A percentile compares a stretch with the other conserved stretches of the same genome.
Conservation (phyloP, 306 rosid species). For the Prunus armeniaca region DNA sequence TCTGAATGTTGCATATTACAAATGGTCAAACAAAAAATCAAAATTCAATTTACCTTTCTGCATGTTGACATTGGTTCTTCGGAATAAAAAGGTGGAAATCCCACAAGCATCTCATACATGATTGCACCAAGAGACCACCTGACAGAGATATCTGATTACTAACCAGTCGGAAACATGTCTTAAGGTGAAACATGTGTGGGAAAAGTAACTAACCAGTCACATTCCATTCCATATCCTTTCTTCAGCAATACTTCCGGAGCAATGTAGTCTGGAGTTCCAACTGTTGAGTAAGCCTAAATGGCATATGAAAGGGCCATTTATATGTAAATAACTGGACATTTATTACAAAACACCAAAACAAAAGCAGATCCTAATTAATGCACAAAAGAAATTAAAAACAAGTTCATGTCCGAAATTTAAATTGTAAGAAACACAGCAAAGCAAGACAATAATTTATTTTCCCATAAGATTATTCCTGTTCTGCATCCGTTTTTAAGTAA, state of each 20-base stretch:
- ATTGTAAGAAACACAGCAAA: not conserved
- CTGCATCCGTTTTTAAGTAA: not conserved
- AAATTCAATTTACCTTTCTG: conserved; percentile 57
- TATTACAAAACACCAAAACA: not conserved
- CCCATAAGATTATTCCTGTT: not conserved
- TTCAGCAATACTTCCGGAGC: conserved; percentile 83
- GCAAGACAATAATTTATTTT: not conserved
- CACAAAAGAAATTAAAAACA: not conserved
- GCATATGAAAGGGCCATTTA: conserved; percentile 9
- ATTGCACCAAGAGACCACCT: conserved; percentile 99
- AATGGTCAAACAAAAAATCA: not conserved
- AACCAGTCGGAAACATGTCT: conserved; percentile 1
- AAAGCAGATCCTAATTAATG: not conserved
- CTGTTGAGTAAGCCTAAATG: conserved; percentile 81
- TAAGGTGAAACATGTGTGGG: not conserved
- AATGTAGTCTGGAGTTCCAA: conserved; percentile 91
- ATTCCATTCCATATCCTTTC: conserved; percentile 87
- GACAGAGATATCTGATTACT: conserved; percentile 12
- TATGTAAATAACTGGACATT: conserved; percentile 14
- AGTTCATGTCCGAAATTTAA: not conserved
- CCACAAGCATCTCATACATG: conserved; percentile 94
- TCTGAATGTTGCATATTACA: not conserved
- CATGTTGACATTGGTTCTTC: conserved; percentile 86
- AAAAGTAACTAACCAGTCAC: conserved; percentile 67
- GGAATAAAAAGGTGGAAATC: conserved; percentile 84